Percentiles rank a stretch among this genome's conserved stretches.
Conservation (phyloP, 495 filamentous ascomycete genomes). For the Talaromyces proteolyticus region DNA sequence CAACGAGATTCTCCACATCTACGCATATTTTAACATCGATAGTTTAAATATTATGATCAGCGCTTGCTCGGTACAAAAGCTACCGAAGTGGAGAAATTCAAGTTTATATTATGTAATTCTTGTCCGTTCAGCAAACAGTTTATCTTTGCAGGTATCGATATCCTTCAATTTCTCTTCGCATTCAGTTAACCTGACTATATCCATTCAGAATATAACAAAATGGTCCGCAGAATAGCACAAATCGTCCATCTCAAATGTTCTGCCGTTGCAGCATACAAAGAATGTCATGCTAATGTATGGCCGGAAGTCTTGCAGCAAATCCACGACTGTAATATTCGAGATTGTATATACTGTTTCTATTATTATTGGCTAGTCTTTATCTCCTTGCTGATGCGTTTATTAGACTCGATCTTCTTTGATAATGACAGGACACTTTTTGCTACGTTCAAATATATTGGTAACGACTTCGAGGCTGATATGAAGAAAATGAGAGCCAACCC, state of each 20-base stretch:
- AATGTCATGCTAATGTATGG: conserved; percentile 67
- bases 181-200: neutral
- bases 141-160: no score
- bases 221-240: conserved; percentile 54
- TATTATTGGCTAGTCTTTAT: neutral
- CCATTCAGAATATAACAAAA: neutral
- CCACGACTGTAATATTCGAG: conserved; percentile 62
- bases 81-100: no score
- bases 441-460: conserved; percentile 68
- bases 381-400: neutral
- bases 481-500: conserved; percentile 60
- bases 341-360: conserved; percentile 44
- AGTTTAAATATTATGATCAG: no score
- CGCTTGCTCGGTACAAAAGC: no score
- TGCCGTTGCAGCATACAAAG: conserved; percentile 58
- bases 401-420: conserved; percentile 70
- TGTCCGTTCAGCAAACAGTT: no score
- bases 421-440: conserved; percentile 59
- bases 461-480: conserved; percentile 67
- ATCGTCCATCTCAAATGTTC: conserved; percentile 66
- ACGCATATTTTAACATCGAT: no score
- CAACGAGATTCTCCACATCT: no score
- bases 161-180: no score
- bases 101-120: no score
- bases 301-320: conserved; percentile 69